phyloP scores from a whole-genome alignment of 1,284 basidiomycete species.

The Chalciporus sp. region DNA sequence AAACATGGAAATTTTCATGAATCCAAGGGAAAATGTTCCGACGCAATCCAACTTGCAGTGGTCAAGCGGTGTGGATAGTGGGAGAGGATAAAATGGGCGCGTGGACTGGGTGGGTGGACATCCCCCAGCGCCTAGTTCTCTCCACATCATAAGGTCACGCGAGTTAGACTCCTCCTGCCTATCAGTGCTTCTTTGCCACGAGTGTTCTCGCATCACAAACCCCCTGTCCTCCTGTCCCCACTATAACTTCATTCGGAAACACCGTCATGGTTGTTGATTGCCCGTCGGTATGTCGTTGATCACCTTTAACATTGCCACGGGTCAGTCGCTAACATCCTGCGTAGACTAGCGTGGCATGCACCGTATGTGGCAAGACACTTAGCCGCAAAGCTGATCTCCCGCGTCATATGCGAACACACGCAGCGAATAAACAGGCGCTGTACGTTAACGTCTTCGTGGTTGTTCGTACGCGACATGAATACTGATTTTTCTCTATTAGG shows the following conservation, averaged over 20 bases:
- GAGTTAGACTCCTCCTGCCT: neutral
- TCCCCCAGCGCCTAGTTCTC: conserved; percentile 1
- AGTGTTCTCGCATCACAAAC: neutral
- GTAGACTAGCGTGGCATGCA: conserved; percentile 16
- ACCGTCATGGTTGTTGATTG: conserved; percentile 12
- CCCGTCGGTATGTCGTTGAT: conserved; percentile 11
- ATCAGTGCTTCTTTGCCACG: neutral
- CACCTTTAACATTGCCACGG: neutral
- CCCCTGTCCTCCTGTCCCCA: neutral
- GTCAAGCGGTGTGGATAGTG: conserved; percentile 9
- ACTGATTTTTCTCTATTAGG: conserved; percentile 21
- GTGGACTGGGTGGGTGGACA: neutral
- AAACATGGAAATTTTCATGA: conserved; percentile 21
- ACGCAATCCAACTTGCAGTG: conserved; percentile 27
- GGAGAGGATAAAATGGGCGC: conserved; percentile 20
- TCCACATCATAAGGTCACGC: neutral
- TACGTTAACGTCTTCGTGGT: conserved; percentile 8
- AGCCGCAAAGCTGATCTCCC: conserved; percentile 23
- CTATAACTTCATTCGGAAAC: neutral
- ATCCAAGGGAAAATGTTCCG: conserved; percentile 21
- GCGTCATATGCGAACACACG: conserved; percentile 22
- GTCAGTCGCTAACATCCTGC: conserved; percentile 4
- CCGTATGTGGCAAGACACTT: conserved; percentile 11
- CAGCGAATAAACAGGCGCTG: conserved; percentile 13
- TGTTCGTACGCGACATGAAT: neutral